phyloP scores from a whole-genome alignment of 2,329 filamentous ascomycete genomes.

The Corynespora cassiicola region DNA sequence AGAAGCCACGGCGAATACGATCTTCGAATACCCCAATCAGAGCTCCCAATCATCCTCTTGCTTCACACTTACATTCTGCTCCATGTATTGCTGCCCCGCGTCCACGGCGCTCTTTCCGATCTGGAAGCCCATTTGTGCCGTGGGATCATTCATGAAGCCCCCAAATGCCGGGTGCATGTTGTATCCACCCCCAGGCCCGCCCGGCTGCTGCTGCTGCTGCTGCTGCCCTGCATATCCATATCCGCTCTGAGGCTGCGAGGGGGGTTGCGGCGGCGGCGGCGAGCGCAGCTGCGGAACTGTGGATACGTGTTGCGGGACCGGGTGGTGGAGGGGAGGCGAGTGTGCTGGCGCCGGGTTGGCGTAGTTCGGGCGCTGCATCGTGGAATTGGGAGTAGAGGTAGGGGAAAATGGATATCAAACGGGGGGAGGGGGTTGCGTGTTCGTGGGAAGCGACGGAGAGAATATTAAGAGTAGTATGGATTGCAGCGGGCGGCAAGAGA shows the following conservation, averaged over 20 bases:
- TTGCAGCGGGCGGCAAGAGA: no score
- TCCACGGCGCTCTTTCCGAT: conserved; percentile 91
- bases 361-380: conserved; percentile 87
- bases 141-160: conserved; percentile 94
- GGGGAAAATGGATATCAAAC: not conserved
- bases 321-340: conserved; percentile 82
- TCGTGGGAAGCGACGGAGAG: no score
- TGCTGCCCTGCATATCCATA: conserved; percentile 79
- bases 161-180: conserved; percentile 71
- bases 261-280: conserved; percentile 79
- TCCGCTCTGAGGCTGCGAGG: conserved; percentile 70
- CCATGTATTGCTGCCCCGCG: conserved; percentile 91
- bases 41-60: no score
- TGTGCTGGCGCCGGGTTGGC: conserved; percentile 72
- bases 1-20: no score
- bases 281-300: conserved; percentile 97
- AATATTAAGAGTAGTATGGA: no score
- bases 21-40: no score
- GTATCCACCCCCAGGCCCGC: conserved; percentile 33
- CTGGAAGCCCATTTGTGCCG: conserved; percentile 92
- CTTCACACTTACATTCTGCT: conserved; percentile 83
- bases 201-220: conserved; percentile 21
- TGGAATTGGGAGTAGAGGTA: conserved; percentile 28
- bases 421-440: conserved; percentile 1
- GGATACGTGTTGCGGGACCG: conserved; percentile 97